Evolutionary conservation across 2,329 filamentous ascomycete species (phyloP), one percentile per base, ranked within the genome.

Genomic region (Falciphora oryzae): DNA sequence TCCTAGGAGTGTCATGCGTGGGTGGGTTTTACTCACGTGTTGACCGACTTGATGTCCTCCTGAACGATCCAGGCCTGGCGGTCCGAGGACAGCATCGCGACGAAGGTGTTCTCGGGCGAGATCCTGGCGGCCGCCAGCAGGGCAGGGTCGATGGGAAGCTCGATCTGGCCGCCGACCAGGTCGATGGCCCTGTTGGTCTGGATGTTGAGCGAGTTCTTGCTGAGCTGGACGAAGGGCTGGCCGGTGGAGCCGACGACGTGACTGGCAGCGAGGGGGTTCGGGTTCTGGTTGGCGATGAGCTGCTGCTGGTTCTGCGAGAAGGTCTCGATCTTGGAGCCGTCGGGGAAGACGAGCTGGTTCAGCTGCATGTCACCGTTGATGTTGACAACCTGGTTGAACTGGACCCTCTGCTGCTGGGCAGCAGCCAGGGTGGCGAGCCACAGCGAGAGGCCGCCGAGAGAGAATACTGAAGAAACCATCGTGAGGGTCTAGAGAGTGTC

Each of bases 321-420:
- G 61, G 61, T 63, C 61, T 63, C 61, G 61, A 63, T 63, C 53
- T 57, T 63, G 61, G 61, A 32, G 10, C 61, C 61, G 27, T 63
- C 61, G 5, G 61, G 61, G 29, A 63, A 58, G 5, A 13, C 5
- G 13, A 63, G 53, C 53, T 31, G 57, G 56, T 63, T 63, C 53
- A 63, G 61, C 29, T 57, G 44, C 61, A 63, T 63, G 38, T 63
- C 61, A 31, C 61, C 61, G 32, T 63, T 63, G 29, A 63, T 31
- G 53, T 63, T 63, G 61, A 50, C 53, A n/a, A 63, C 61, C 53
- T 63, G 61, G 22, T 57, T 63, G 35, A 63, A 63, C 50, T 63
- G 50, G 28, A 58, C 35, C 22, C 25, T 63, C 50, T 63, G 61
- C 27, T 63, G 29, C 53, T 63, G 61, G 27, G 50, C 61, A 27